A percentile compares a stretch with the other conserved stretches of the same genome.
These are phyloP conservation scores for Paramecium sonneborni DNA, from an alignment of 73 alveolate genomes.

Conservation along the genomic window DNA sequence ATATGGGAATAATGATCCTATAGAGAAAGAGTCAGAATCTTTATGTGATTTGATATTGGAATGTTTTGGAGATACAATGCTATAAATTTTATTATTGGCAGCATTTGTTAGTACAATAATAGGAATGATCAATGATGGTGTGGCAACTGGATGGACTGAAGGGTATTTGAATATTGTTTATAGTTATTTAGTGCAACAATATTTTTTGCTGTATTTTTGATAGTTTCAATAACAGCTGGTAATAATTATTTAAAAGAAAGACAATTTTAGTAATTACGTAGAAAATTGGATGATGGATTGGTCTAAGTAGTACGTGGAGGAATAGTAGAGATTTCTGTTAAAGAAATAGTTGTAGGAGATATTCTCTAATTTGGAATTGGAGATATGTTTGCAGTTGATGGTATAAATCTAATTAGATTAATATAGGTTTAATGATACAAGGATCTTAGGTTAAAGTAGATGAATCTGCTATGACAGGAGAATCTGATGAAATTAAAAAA, in stretches of 20 bases:
- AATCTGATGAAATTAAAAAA: constrained; percentile 87
- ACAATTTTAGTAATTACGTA: constrained; percentile 80
- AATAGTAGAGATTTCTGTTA: constrained; percentile 73
- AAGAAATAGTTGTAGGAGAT: constrained; percentile 93
- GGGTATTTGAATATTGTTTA: constrained; percentile 67
- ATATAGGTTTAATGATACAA: constrained; percentile 37
- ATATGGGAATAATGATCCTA: constrained; percentile 56
- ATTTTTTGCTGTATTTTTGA: constrained; percentile 87
- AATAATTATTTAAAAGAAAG: constrained; percentile 89
- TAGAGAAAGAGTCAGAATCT: constrained; percentile 37
- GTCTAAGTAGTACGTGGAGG: constrained; percentile 82
- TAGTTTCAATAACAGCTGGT: constrained; percentile 91
- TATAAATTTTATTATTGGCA: constrained; percentile 90
- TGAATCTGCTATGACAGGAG: constrained; percentile 95
- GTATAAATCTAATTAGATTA: constrained; percentile 70
- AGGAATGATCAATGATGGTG: constrained; percentile 90
- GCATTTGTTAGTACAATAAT: constrained; percentile 91
- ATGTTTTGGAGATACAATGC: constrained; percentile 94
- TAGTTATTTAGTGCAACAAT: constrained; percentile 88
- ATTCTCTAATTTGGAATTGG: constrained; percentile 83
- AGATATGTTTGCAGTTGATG: constrained; percentile 92
- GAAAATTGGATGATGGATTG: constrained; percentile 77
- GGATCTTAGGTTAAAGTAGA: constrained; percentile 80
- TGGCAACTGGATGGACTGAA: constrained; percentile 92
- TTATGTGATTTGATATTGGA: constrained; percentile 74